phyloP scores from a whole-genome alignment of 2,329 filamentous ascomycete genomes.

The Chalara sp. region DNA sequence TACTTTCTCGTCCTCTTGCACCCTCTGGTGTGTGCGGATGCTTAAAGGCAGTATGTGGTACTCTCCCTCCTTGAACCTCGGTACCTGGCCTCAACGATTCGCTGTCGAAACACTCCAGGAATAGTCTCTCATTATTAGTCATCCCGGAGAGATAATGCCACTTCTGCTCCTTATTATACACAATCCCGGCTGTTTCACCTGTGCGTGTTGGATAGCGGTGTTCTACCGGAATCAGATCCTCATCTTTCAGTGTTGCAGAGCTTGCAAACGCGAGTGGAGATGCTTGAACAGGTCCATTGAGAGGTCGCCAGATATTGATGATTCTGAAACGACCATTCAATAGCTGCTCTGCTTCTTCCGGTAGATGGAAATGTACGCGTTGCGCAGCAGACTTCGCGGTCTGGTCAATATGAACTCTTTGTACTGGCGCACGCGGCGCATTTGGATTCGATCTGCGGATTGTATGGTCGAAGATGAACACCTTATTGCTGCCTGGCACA shows the following conservation, averaged over 20 bases:
- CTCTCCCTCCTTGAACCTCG: constrained; percentile 44
- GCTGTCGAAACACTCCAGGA: constrained; percentile 28
- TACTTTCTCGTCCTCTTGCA: constrained; percentile 73
- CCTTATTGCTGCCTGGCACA: constrained; percentile 57
- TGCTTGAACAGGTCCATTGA: constrained; percentile 26
- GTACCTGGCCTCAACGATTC: constrained; percentile 39
- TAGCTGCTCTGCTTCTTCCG: constrained; percentile 57
- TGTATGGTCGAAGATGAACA: constrained; percentile 84
- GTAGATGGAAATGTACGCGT: constrained; percentile 63
- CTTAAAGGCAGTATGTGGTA: constrained; percentile 58
- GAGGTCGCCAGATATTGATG: constrained; percentile 70
- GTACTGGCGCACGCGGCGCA: constrained; percentile 62
- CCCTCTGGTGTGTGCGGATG: constrained; percentile 66
- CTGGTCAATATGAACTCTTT: constrained; percentile 76
- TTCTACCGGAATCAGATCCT: constrained; percentile 26
- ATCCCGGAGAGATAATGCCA: constrained; percentile 29
- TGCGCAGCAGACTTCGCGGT: constrained; percentile 57
- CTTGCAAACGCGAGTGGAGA: constrained; percentile 25
- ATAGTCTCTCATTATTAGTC: constrained; percentile 26
- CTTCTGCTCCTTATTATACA: constrained; percentile 24
- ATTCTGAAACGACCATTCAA: constrained; percentile 69
- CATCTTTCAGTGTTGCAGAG: constrained; percentile 20
- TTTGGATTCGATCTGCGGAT: constrained; percentile 59
- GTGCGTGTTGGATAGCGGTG: constrained; percentile 26
- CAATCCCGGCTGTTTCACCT: constrained; percentile 26